phyloP scores from a whole-genome alignment of 31 red algal species.

The Porphyra umbilicalis region DNA sequence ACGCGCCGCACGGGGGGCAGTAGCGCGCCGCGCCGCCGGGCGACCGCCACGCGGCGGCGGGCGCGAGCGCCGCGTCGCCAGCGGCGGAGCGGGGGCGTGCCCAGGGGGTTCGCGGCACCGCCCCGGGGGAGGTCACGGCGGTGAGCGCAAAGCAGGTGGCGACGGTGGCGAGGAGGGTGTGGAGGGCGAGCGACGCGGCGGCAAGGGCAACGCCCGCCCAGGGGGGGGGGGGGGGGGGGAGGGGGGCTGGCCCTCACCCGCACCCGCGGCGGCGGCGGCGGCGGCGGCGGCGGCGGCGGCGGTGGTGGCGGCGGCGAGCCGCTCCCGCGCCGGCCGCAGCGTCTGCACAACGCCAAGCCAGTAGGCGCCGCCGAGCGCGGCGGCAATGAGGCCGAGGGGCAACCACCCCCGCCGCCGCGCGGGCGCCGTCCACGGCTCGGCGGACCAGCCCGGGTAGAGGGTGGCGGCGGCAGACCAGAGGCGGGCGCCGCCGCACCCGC shows the following conservation, averaged over 20 bases:
- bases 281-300: not conserved
- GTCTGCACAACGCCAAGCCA: not conserved
- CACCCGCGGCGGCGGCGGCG: not conserved
- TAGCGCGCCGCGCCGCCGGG: slow-evolving; percentile 28
- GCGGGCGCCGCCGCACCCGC: not conserved
- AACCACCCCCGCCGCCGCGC: not conserved
- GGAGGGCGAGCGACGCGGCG: not conserved
- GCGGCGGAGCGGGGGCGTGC: not conserved
- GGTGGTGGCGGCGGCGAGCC: not conserved
- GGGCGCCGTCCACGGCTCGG: not conserved
- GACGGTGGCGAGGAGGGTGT: not conserved
- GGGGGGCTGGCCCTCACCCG: not conserved
- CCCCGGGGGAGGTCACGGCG: not conserved
- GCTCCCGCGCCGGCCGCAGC: not conserved
- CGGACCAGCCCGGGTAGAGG: not conserved
- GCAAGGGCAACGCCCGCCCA: not conserved
- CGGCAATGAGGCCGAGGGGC: not conserved
- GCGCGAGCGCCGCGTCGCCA: not conserved
- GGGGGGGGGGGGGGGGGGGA: not conserved
- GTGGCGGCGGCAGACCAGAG: not conserved
- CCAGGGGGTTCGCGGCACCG: not conserved
- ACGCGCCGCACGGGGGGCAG: slow-evolving; percentile 53
- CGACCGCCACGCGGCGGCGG: not conserved
- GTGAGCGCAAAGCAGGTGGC: not conserved
- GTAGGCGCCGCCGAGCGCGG: not conserved